Evolutionary conservation across 371 early-diverging fungal species (phyloP), one percentile per base, ranked within the genome.

Genomic region (Apophysomyces ossiformis): DNA sequence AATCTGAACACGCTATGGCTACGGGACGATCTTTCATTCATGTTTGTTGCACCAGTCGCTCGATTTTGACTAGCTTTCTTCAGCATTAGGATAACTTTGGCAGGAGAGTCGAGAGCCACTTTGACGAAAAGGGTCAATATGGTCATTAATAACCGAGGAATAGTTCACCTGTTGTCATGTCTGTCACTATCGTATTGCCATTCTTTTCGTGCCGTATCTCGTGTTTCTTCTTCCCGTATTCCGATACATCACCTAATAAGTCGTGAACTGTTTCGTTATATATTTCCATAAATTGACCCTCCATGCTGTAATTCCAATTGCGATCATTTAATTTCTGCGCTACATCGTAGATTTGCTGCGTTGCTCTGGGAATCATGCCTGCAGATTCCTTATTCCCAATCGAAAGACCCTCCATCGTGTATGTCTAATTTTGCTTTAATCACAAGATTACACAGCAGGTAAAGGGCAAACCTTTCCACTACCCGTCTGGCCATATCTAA

Each of bases 401-500:
- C 32, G 77, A 61, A 0, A 89, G 85, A 9, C 93, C 94, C 72
- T 92, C 90, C 94, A 94, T 94, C 0, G 94, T 94, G 64, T 84
- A 88, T 2, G 93, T 92, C 81, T 75, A 66, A n/a, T 11, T n/a
- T n/a, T 8, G 36, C 15, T 15, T 15, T 16, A 43, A 13, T 7
- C 8, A n/a, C 5, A 21, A 26, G 32, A 3, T 26, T 37, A 7
- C 15, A 32, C 67, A 1, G 9, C 21, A 1, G 16, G 5, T 1
- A 21, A 26, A 13, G 37, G 6, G 26, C 61, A 63, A 66, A 69
- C 72, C 67, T 99, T 99, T 54, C 99, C 99, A 71, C 94, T 92
- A 0, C 99, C 99, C 4, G 99, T 99, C 82, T 99, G 99, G 0
- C 99, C 99, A 78, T 99, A 99, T 8, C 72, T 71, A 57, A 13